Percentiles rank a stretch among this genome's conserved stretches.
Conservation (phyloP, 2,329 filamentous ascomycete genomes). For the Fusarium tanahbumbuense region DNA sequence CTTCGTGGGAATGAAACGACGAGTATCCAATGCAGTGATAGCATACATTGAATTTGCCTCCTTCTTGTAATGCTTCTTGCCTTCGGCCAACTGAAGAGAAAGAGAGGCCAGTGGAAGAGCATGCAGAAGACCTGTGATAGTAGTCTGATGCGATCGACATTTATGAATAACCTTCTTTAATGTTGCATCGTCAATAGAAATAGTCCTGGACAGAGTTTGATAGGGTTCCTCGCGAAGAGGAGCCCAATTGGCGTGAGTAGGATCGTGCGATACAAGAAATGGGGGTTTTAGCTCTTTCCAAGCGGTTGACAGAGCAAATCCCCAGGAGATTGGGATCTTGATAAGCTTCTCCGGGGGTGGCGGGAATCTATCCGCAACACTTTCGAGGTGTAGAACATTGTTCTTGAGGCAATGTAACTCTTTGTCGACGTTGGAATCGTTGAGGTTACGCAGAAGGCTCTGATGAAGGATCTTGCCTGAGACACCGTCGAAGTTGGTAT, state of each 20-base stretch:
- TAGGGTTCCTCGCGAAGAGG: conserved; percentile 35
- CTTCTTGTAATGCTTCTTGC: conserved; percentile 10
- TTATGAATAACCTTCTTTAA: conserved; percentile 35
- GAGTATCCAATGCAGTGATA: conserved; percentile 33
- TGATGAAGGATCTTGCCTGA: conserved; percentile 50
- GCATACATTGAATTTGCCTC: conserved; percentile 33
- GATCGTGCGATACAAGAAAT: conserved; percentile 13
- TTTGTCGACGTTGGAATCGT: conserved; percentile 5
- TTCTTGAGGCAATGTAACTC: not conserved
- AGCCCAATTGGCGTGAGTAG: conserved; percentile 40
- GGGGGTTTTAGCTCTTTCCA: conserved; percentile 38
- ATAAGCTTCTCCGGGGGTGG: conserved; percentile 43
- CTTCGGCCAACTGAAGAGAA: conserved; percentile 29
- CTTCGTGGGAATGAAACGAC: conserved; percentile 31
- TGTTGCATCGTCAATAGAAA: conserved; percentile 32
- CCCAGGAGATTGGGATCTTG: conserved; percentile 34
- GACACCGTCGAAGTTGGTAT: conserved; percentile 47
- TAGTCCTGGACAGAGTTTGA: conserved; percentile 35
- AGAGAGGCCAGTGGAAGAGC: conserved; percentile 41
- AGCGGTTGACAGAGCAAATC: conserved; percentile 30
- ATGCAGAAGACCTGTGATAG: conserved; percentile 47
- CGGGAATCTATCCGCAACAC: conserved; percentile 30
- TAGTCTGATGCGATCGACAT: conserved; percentile 47
- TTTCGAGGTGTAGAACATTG: conserved; percentile 14
- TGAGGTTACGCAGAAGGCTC: conserved; percentile 45